Base-by-base conservation (phyloP, 805 yeast species). In the Kuraishia capsulata region DNA sequence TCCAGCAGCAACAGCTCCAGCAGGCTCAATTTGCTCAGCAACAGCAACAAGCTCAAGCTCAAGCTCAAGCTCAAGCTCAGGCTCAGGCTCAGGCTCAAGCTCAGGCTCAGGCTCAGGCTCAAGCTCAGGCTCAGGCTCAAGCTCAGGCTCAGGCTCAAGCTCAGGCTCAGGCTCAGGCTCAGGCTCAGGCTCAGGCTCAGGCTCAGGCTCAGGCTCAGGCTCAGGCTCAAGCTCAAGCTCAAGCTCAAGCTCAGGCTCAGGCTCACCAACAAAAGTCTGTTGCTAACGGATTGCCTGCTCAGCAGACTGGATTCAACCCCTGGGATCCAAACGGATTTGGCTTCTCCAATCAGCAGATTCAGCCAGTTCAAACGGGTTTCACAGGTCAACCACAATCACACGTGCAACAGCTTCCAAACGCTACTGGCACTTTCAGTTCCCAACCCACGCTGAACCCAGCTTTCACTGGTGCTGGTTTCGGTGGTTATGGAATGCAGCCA, bases 391-490 rank as follows among this genome's bases (percentile, higher is more conserved):
- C n/a, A n/a, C n/a, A n/a, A n/a, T n/a, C n/a, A n/a, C n/a, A n/a
- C n/a, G n/a, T n/a, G n/a, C 26, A 23, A 23, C 26, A 23, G 26
- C 26, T 8, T 8, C 26, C 26, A 23, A 8, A 23, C 10, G 26
- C 26, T 11, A 23, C 26, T 23, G 26, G 26, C 26, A 11, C 26
- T 11, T 23, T 23, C 11, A 8, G 10, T 23, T 29, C 30, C 16
- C 34, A 34, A 19, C 33, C 33, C 8, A 14, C 41, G n/a, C 42
- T 62, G 9, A 53, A 49, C 14, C 56, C 64, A 14, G 49, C 63
- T 3, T 65, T 57, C 44, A 75, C 81, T 4, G 81, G 81, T 11
- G 68, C 68, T 26, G 83, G 82, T 0, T 76, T 76, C 54, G 81
- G 81, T 10, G 78, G 76, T 2, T 71, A 66, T 48, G 62, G 45